Percentiles rank a stretch among this genome's conserved stretches.
Conservation (phyloP, 2,329 filamentous ascomycete genomes). For the Colletotrichum coccodes region DNA sequence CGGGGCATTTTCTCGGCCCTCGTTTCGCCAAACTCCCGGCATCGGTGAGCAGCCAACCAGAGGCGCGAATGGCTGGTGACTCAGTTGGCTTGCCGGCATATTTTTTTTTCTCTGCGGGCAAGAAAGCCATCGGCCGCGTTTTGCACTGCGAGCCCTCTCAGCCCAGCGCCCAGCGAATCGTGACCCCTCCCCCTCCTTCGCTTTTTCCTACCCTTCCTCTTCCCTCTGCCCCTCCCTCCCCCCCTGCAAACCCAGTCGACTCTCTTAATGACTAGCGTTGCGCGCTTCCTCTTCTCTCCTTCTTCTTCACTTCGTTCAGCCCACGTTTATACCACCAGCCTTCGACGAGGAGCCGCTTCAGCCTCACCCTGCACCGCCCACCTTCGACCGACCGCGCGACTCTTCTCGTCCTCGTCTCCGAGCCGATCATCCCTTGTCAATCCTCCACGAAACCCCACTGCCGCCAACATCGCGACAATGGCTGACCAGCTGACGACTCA, state of each 20-base stretch:
- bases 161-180: constrained; percentile 20
- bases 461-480: constrained; percentile 35
- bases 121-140: constrained; percentile 3
- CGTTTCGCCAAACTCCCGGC: not conserved
- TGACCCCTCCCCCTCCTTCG: constrained; percentile 15
- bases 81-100: constrained; percentile 27
- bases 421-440: constrained; percentile 8
- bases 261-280: constrained; percentile 32
- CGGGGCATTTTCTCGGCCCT: constrained; percentile 7
- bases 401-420: constrained; percentile 5
- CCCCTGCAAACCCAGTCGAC: not conserved
- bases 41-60: not conserved
- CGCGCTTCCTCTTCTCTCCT: constrained; percentile 25
- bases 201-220: constrained; percentile 9
- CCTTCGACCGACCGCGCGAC: constrained; percentile 6
- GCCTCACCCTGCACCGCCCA: not conserved
- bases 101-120: constrained; percentile 27
- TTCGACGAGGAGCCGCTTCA: constrained; percentile 22
- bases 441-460: constrained; percentile 16
- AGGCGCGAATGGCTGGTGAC: constrained; percentile 2
- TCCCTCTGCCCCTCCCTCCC: not conserved
- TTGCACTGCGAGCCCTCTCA: not conserved
- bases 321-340: constrained; percentile 3
- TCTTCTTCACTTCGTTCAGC: constrained; percentile 23
- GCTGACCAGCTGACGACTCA: constrained; percentile 46